A percentile compares a stretch with the other conserved stretches of the same genome.
These are phyloP conservation scores for Aspergillus spinulosporus DNA, from an alignment of 2,329 filamentous ascomycete genomes.

Conservation along the genomic window DNA sequence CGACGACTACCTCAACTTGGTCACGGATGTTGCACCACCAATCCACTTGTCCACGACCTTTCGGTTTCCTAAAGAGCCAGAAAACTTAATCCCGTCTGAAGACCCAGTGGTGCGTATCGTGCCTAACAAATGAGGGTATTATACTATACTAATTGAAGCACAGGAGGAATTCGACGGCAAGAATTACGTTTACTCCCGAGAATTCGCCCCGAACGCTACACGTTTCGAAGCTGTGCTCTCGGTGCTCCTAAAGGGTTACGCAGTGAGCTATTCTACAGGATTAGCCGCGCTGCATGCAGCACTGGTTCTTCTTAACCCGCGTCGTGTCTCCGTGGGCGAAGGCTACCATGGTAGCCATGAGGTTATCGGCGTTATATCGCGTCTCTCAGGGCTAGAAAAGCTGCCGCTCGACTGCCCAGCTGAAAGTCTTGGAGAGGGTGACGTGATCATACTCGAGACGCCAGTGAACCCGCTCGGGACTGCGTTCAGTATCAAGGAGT, in stretches of 20 bases:
- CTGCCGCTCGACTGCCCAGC: constrained; percentile 70
- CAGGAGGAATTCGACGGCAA: constrained; percentile 24
- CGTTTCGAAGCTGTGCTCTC: constrained; percentile 82
- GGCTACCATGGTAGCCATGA: constrained; percentile 95
- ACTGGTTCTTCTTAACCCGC: constrained; percentile 77
- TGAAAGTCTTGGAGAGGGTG: constrained; percentile 69
- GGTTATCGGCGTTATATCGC: constrained; percentile 70
- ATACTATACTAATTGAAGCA: background rate
- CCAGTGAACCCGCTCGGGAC: constrained; percentile 88
- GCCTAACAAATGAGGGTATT: background rate
- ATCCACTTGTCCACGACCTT: constrained; percentile 91
- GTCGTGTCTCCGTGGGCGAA: constrained; percentile 74
- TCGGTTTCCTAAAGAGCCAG: constrained; percentile 71
- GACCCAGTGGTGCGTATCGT: constrained; percentile 50
- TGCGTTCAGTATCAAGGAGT: constrained; percentile 70
- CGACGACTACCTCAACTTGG: constrained; percentile 71
- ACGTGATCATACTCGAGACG: constrained; percentile 88
- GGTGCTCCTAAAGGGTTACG: constrained; percentile 64
- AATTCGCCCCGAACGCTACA: constrained; percentile 75
- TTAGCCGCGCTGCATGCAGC: constrained; percentile 85
- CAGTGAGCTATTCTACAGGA: constrained; percentile 78
- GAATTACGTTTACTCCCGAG: constrained; percentile 78
- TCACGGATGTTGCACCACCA: constrained; percentile 79
- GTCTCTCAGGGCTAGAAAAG: constrained; percentile 72
- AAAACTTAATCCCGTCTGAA: constrained; percentile 56